phyloP scores from a whole-genome alignment of 768 basidiomycete species.

The Suillus plorans region DNA sequence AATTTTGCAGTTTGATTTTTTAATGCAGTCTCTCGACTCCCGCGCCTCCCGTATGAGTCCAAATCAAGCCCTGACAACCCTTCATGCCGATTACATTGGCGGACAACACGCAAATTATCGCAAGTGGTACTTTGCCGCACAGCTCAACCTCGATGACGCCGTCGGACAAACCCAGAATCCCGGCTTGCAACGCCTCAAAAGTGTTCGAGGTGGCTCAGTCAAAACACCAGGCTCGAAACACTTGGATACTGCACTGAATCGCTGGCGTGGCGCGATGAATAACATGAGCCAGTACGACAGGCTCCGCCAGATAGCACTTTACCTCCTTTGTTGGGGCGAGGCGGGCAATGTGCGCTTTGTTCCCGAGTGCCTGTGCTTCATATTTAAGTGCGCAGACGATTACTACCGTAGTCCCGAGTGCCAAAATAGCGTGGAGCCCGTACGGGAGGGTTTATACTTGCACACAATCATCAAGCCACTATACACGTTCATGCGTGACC shows the following conservation, averaged over 20 bases:
- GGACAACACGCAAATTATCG: slow-evolving; percentile 99
- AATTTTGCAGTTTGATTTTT: slow-evolving; percentile 79
- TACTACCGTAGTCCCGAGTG: slow-evolving; percentile 98
- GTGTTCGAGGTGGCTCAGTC: slow-evolving; percentile 61
- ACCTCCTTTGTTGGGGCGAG: slow-evolving; percentile 97
- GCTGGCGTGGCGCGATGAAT: slow-evolving; percentile 99
- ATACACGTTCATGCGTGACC: slow-evolving; percentile 94
- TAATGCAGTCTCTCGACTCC: slow-evolving; percentile 97
- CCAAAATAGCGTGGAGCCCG: slow-evolving; percentile 89
- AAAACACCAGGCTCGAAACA: slow-evolving; percentile 67
- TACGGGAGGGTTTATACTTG: slow-evolving; percentile 93
- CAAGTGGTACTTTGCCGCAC: slow-evolving; percentile 99
- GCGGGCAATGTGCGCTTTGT: slow-evolving; percentile 96
- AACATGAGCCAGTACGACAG: slow-evolving; percentile 99
- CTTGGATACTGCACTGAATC: slow-evolving; percentile 88
- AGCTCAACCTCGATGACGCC: slow-evolving; percentile 98
- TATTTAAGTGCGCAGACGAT: slow-evolving; percentile 99
- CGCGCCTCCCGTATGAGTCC: slow-evolving; percentile 98
- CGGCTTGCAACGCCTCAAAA: slow-evolving; percentile 84
- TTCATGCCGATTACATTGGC: slow-evolving; percentile 99
- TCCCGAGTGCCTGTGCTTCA: slow-evolving; percentile 97
- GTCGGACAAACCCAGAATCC: slow-evolving; percentile 95
- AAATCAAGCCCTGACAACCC: slow-evolving; percentile 90
- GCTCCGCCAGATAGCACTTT: slow-evolving; percentile 93
- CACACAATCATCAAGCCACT: slow-evolving; percentile 90